phyloP scores from a whole-genome alignment of 2,329 filamentous ascomycete genomes.

The Stromatinia cepivora region DNA sequence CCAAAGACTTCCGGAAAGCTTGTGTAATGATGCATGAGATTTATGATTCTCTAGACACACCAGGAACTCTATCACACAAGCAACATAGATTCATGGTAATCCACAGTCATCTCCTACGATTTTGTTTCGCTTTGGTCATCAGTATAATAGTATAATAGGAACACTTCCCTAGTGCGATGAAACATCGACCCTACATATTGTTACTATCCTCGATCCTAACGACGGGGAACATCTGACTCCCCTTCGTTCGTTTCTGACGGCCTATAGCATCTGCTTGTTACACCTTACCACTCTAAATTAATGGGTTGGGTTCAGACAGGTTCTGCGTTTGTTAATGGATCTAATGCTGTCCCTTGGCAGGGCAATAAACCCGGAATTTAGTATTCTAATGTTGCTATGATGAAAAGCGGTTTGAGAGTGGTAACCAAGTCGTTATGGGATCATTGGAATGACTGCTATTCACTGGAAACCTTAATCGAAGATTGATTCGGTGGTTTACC shows the following conservation, averaged over 20 bases:
- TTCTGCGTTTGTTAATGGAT: background rate
- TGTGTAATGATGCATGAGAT: constrained; percentile 7
- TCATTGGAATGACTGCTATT: background rate
- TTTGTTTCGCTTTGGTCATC: background rate
- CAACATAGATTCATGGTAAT: background rate
- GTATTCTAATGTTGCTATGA: background rate
- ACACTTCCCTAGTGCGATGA: background rate
- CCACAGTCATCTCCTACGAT: background rate
- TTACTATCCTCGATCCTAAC: background rate
- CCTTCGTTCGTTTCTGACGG: background rate
- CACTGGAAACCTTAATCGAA: no score
- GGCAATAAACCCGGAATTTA: background rate
- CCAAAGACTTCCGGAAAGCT: background rate
- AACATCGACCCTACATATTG: background rate
- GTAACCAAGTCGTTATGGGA: no score
- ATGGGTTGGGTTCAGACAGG: background rate
- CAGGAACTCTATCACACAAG: background rate
- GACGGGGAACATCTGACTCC: background rate
- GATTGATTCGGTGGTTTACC: background rate
- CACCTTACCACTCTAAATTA: background rate
- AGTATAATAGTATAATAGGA: background rate
- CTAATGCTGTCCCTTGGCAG: background rate
- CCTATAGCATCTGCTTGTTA: background rate
- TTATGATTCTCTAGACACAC: background rate
- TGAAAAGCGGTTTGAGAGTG: background rate